Base-by-base conservation (phyloP, 176 grass and related monocot species). In the Eremochloa ophiuroides region DNA sequence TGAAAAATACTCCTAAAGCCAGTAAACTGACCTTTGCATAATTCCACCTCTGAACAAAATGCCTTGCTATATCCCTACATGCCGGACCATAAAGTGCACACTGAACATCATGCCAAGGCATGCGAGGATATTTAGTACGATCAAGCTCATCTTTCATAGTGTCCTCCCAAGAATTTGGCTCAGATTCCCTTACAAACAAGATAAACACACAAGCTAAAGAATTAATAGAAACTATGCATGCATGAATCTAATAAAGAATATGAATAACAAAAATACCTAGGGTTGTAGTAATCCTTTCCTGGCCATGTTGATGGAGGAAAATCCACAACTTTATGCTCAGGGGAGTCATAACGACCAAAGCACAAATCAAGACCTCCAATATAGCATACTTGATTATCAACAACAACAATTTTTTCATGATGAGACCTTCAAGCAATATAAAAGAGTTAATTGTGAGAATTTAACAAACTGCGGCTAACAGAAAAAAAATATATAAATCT, bases 1-100 rank as follows among this genome's bases (percentile, higher is more conserved):
- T 58, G 46, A 65, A 33, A 77, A 62, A n/a, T 74, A 66, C 14
- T 80, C 15, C 35, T 26, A 74, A 30, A 51, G 69, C n/a, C 46
- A 79, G 4, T 18, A 82, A 56, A 65, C 64, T 33, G 62, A 97
- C 93, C 83, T 97, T 96, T 25, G 93, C 88, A 78, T 83, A 93
- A 80, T 96, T 96, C 90, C 93, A 96, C 20, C 90, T 85, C 86
- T 96, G 93, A n/a, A 96, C 90, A 88, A 96, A 96, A 70, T 96
- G 93, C 44, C 93, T 82, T 74, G 90, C 93, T 38, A 93, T 86
- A 88, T 96, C 93, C 79, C 80, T 78, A 76, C 90, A 96, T 71
- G 90, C 83, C 71, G 93, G 93, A 14, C 93, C 93, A 87, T 87
- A 93, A 63, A 96, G 75, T 43, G 90, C 90, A 85, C 93, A 96